Percentiles rank a stretch among this genome's conserved stretches.
phyloP scores from a whole-genome alignment of 1,284 basidiomycete genomes.

The Moniliophthora roreri region DNA sequence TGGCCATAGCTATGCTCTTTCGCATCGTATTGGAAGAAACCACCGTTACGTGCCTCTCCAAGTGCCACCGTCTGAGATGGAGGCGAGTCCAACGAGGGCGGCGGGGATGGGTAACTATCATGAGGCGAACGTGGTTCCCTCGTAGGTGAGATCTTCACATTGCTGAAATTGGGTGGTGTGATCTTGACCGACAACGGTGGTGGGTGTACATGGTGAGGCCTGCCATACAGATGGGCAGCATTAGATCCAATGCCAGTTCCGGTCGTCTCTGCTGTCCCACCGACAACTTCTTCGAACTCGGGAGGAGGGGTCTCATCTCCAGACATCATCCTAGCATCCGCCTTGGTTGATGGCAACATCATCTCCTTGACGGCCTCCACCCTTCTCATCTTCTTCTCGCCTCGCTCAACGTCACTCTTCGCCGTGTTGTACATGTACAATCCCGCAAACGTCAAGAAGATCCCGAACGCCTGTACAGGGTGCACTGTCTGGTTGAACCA shows the following conservation, averaged over 20 bases:
- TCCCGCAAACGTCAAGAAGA: constrained; percentile 86
- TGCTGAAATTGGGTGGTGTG: constrained; percentile 16
- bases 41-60: not conserved
- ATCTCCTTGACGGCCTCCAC: constrained; percentile 81
- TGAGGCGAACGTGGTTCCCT: not conserved
- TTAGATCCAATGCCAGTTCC: constrained; percentile 31
- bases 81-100: not conserved
- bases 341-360: constrained; percentile 70
- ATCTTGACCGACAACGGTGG: constrained; percentile 26
- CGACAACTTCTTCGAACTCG: constrained; percentile 20
- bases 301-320: constrained; percentile 39
- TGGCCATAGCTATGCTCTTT: not conserved
- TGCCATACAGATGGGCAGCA: constrained; percentile 31
- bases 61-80: not conserved
- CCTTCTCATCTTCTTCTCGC: constrained; percentile 83
- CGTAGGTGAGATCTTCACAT: not conserved
- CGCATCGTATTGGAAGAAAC: not conserved
- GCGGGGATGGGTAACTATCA: constrained; percentile 1
- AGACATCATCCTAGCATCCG: constrained; percentile 47
- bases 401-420: constrained; percentile 90
- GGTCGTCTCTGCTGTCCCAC: constrained; percentile 25
- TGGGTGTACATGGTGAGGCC: constrained; percentile 23
- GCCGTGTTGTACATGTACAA: constrained; percentile 96
- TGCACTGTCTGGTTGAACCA: constrained; percentile 95
- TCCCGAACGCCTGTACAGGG: constrained; percentile 84